Conservation (phyloP, 306 rosid genomes). For the Vigna radiata region DNA sequence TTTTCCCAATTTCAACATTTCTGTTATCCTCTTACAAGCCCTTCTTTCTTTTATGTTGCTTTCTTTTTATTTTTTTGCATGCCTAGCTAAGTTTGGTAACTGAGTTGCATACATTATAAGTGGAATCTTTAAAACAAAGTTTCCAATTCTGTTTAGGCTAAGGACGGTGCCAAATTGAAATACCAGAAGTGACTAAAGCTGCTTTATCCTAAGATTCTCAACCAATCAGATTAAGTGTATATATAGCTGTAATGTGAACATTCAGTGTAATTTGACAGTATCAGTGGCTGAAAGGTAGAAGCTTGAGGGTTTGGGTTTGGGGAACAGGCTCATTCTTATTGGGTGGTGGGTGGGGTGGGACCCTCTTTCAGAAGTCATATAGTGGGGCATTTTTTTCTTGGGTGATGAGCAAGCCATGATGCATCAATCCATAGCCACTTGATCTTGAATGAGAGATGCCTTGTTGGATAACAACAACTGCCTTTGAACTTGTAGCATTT, state of each 20-base stretch:
- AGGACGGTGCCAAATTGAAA: not conserved
- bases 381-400: constrained; percentile 67
- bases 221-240: constrained; percentile 15
- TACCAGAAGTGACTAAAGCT: not conserved
- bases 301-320: constrained; percentile 45
- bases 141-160: constrained; percentile 28
- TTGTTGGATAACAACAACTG: constrained; percentile 40
- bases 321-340: constrained; percentile 58
- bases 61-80: constrained; percentile 13
- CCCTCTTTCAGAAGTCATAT: constrained; percentile 48
- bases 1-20: constrained; percentile 27
- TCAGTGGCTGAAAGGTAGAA: constrained; percentile 32
- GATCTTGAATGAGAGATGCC: constrained; percentile 58
- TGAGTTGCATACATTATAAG: constrained; percentile 17
- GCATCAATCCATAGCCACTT: constrained; percentile 48
- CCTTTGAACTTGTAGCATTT: constrained; percentile 27
- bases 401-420: constrained; percentile 54
- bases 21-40: constrained; percentile 1
- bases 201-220: constrained; percentile 11
- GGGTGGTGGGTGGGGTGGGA: constrained; percentile 68
- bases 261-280: constrained; percentile 34
- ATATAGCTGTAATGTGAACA: constrained; percentile 18
- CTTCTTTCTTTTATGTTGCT: not conserved
- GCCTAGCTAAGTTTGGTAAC: constrained; percentile 25
- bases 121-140: not conserved